Base-by-base conservation (phyloP, 345 rosid species). In the Hibiscus syriacus region DNA sequence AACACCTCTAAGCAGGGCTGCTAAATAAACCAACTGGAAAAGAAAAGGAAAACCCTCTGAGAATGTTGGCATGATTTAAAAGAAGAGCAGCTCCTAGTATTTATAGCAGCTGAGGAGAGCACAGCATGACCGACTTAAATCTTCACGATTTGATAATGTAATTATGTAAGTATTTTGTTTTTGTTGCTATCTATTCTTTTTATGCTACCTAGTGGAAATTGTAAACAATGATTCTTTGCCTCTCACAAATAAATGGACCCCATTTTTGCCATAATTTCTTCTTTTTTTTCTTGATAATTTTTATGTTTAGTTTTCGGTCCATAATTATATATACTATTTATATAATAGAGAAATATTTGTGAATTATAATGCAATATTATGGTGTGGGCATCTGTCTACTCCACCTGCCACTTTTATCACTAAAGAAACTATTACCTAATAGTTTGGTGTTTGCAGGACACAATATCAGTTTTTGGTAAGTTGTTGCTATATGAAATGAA, bases 81-180 rank as follows among this genome's bases (percentile, higher is more conserved):
- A 46, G 29, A 22, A 43, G 64, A 39, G 57, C 48, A 27, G 54
- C 63, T 49, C 0, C n/a, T 4, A 45, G 41, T 68, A 68, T 68
- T 68, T 68, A 68, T 68, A 68, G 71, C 71, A 23, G 63, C 41
- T 10, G 63, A 39, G 39, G 32, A 16, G 41, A 68, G 52, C 49
- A 66, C 57, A 66, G 43, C 59, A 30, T 9, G 58, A 50, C 59
- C 14, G 29, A 30, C 2, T 30, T n/a, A 32, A 29, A 2, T 48
- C 39, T 16, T 29, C 12, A 65, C 29, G 45, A 65, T 65, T 66
- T 66, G 69, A 66, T 49, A 38, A 4, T 3, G 7, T 48, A 25
- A 46, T 16, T 50, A 0, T 50, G 3, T 50, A 8, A n/a, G n/a
- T n/a, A 2, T 17, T 50, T 50, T 19, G 23, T 50, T 50, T 29